Evolutionary conservation across 352 stramenopile species (phyloP), one percentile per base, ranked within the genome.

Genomic region (Globisporangium carolinianum): DNA sequence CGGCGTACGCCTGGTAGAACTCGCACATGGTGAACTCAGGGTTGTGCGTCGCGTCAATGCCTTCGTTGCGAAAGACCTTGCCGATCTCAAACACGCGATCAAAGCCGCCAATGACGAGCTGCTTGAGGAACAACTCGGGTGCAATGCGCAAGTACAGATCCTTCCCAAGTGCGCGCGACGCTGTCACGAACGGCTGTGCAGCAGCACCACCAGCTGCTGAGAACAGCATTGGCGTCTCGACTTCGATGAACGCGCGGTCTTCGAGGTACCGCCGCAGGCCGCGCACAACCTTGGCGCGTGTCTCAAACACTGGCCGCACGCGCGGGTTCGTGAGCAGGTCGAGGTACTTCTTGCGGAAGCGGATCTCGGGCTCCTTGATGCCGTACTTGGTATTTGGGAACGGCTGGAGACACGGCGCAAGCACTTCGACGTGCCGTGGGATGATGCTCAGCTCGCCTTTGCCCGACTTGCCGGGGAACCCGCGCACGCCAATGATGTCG

Each of bases 21-120:
- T 99, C 97, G 69, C 96, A 98, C 5, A 97, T 99, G 5, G 97
- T 99, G 73, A 99, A 99, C 77, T 99, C 97, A 7, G 97, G 97
- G 69, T 99, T 99, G 84, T 99, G 97, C 6, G 96, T 99, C 55
- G 98, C 78, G 69, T 99, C 96, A 61, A 99, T 82, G 53, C 83
- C 83, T 83, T 99, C 97, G 70, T 99, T 99, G 45, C 97, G 87
- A 79, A 99, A 99, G 59, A 99, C 95, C 45, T 98, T 91, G 61
- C 96, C 96, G 69, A 99, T 97, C 75, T 99, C 97, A 63, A 99
- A 99, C 4, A 99, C 97, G 58, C 96, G 91, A 61, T 99, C 96
- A n/a, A 98, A 86, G 53, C 96, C 96, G 54, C 96, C 96, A 48
- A 97, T 95, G 14, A 97, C 81, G 43, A 97, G 77, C 57, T 89